Percentiles rank a stretch among this genome's conserved stretches.
Conservation (phyloP, 768 basidiomycete genomes). For the Suillus brevipes region DNA sequence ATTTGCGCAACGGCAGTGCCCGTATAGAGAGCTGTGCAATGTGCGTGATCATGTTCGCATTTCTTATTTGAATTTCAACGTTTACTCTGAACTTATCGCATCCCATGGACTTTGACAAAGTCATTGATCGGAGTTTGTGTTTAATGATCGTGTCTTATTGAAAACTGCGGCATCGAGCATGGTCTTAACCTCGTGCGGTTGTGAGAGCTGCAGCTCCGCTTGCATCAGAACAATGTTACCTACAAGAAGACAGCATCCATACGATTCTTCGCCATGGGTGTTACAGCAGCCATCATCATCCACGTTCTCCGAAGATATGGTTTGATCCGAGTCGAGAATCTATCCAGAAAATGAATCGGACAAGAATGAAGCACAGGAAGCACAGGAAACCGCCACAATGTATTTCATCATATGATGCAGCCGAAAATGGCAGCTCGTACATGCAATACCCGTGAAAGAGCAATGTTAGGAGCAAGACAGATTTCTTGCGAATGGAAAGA, state of each 20-base stretch:
- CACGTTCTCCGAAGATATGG: neutral
- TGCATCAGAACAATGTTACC: too few species aligned
- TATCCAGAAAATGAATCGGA: neutral
- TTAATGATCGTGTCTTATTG: neutral
- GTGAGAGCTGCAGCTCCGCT: neutral
- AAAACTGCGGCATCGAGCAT: neutral
- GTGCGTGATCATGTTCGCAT: too few species aligned
- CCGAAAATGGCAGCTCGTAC: neutral
- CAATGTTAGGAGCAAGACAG: neutral
- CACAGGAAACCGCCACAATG: neutral
- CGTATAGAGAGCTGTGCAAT: too few species aligned
- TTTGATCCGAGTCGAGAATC: neutral
- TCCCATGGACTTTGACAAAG: neutral
- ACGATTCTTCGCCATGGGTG: neutral
- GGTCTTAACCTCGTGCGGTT: neutral
- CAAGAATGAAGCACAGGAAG: neutral
- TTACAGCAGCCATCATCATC: neutral
- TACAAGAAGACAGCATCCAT: neutral
- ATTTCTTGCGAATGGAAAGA: neutral
- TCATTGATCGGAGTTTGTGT: neutral
- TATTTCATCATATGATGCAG: neutral
- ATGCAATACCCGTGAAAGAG: neutral
- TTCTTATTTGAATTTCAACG: too few species aligned
- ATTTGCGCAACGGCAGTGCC: too few species aligned
- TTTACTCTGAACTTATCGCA: too few species aligned